Percentiles rank a stretch among this genome's conserved stretches.
phyloP scores from a whole-genome alignment of 2,329 filamentous ascomycete genomes.

The Fusarium coicis region DNA sequence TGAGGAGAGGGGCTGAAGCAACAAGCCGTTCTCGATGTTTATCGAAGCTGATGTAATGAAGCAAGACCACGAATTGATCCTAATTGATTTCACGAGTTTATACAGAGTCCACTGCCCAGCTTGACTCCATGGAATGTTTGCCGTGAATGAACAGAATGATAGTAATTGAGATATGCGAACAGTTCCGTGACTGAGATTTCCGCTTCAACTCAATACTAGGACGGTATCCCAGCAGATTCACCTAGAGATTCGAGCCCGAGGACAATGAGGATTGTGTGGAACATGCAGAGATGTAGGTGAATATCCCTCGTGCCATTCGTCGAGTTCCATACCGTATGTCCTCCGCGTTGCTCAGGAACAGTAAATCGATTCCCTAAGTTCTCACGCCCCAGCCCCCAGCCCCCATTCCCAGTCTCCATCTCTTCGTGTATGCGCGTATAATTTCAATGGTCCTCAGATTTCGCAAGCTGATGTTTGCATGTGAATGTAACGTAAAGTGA shows the following conservation, averaged over 20 bases:
- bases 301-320: neutral
- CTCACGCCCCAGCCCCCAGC: no score
- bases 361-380: neutral
- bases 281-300: neutral
- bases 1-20: neutral
- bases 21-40: neutral
- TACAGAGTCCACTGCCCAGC: neutral
- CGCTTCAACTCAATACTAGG: neutral
- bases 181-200: rapidly evolving
- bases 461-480: neutral
- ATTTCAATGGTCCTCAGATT: neutral
- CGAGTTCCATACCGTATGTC: neutral
- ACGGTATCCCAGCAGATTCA: neutral
- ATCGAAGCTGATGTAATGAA: neutral
- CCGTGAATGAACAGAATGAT: neutral
- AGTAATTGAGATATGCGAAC: neutral
- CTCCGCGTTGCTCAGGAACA: neutral
- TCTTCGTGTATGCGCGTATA: neutral
- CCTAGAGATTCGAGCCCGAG: rapidly evolving
- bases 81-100: rapidly evolving
- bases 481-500: neutral
- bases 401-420: neutral
- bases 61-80: neutral
- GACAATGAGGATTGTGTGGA: neutral
- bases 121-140: neutral